Evolutionary conservation across 1,284 basidiomycete species (phyloP), one percentile per base, ranked within the genome.

Genomic region (Flammula alnicola): DNA sequence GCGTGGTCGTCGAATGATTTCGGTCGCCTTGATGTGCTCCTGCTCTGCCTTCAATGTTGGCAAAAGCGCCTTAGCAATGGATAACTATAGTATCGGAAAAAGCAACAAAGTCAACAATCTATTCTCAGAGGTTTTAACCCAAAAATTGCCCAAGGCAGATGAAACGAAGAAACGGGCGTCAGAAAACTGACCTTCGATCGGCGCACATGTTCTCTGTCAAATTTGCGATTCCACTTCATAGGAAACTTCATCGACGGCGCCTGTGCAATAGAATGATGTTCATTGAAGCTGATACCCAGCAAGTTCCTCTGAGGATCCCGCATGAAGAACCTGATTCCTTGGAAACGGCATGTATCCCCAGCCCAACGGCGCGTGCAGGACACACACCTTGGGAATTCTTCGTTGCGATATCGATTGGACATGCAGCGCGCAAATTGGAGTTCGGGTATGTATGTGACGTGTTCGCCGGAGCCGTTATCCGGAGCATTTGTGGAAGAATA

Each of bases 321-420:
- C 54, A 87, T 70, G 65, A 91, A 85, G 61, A 81, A 86, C 16
- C 88, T 80, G 51, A 91, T 86, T 16, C 81, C 80, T 63, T 90
- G 88, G 67, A 91, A 91, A 20, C 88, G 81, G 63, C 88, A 91
- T 0, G 86, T 89, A 64, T 91, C 88, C 32, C 88, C 88, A 2
- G 86, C 87, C 87, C 88, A 91, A 12, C 88, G 83, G 38, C 88
- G 83, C 16, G 84, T 90, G 65, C 88, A 91, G 3, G 88, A 86
- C 20, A 91, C 84, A 62, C 88, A 91, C 5, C 85, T 82, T 23
- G 88, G 85, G 65, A 88, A 86, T 40, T 77, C 73, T 57, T 89
- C 84, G 30, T 72, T 69, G 55, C 80, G 80, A 64, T 89, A 91
- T 38, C 85, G 78, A 57, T 81, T 84, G 0, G 88, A 89, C 88